These are phyloP conservation scores for Rubia tinctorum DNA, from an alignment of 305 asterid species.

Conservation along the genomic window DNA sequence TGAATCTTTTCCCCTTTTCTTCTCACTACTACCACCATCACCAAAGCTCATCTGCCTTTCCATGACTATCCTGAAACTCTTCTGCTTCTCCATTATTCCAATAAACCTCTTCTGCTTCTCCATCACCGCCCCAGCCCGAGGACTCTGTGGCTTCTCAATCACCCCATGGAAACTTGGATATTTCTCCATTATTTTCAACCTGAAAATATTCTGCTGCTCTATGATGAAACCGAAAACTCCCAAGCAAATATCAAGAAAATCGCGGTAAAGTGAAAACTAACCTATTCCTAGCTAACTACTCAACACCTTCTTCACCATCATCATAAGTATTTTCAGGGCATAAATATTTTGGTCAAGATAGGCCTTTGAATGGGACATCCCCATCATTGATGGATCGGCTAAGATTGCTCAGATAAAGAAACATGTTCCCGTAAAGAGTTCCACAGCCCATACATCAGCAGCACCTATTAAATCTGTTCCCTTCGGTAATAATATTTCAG, in stretches of 20 bases:
- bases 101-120: constrained; percentile 88
- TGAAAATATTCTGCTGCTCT: constrained; percentile 21
- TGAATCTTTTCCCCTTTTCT: constrained; percentile 72
- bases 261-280: neutral
- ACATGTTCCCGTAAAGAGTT: constrained; percentile 42
- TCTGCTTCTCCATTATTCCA: constrained; percentile 96
- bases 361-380: constrained; percentile 36
- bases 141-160: constrained; percentile 72
- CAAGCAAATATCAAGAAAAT: constrained; percentile 16
- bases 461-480: constrained; percentile 50
- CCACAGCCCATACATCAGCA: constrained; percentile 56
- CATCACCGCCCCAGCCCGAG: constrained; percentile 43
- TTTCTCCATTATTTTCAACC: constrained; percentile 49
- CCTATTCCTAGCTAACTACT: neutral
- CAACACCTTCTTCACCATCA: constrained; percentile 24
- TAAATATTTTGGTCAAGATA: constrained; percentile 35
- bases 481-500: constrained; percentile 51
- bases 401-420: constrained; percentile 52
- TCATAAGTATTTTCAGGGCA: constrained; percentile 21
- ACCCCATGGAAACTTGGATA: constrained; percentile 49
- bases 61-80: constrained; percentile 86
- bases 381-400: constrained; percentile 45
- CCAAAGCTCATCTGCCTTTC: constrained; percentile 90
- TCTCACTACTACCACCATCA: constrained; percentile 79
- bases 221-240: constrained; percentile 18